Evolutionary conservation across 768 basidiomycete species (phyloP), one percentile per base, ranked within the genome.

Genomic region (Termitomyces sp.): DNA sequence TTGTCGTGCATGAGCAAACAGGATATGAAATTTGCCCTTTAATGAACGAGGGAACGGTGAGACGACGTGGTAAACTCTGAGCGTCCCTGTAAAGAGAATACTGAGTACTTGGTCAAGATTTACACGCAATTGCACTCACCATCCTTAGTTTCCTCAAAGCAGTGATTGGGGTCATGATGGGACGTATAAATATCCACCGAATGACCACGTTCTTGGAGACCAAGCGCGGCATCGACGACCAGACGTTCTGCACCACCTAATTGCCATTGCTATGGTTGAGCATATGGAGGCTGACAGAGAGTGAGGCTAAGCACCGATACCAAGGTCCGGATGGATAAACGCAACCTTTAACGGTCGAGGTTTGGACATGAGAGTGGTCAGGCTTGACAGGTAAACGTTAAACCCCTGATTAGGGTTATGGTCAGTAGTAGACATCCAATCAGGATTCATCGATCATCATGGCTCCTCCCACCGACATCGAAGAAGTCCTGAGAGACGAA

Each of bases 221-320:
- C 91, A 0, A 96, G 78, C 2, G 96, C 94, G 26, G 95, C 93
- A 69, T 99, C 96, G 22, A 98, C 95, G 5, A 98, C 88, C 6
- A 98, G 81, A 26, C 96, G 81, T 72, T 99, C 96, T 2, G 96
- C 96, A 20, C 96, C 96, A 62, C 96, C 95, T 98, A 65, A 26
- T 60, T 52, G 22, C 58, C 13, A 57, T 61, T 32, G 32, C 43
- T 42, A 59, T 43, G 9, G n/a, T 56, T 61, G 53, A 65, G 59
- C 43, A 57, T 42, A 54, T 46, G 51, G 36, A 27, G 64, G 43
- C 58, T 48, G 37, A 24, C 39, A 44, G 20, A 58, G 43, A 5
- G 16, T 51, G 39, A 39, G 47, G 50, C 22, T 56, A 67, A 68
- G 66, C 63, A 94, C 94, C 95, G 51, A 98, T 94, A 57, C 95